These are phyloP conservation scores for Elongisporangium undulatum DNA, from an alignment of 352 stramenopile genomes.

Conservation along the genomic window DNA sequence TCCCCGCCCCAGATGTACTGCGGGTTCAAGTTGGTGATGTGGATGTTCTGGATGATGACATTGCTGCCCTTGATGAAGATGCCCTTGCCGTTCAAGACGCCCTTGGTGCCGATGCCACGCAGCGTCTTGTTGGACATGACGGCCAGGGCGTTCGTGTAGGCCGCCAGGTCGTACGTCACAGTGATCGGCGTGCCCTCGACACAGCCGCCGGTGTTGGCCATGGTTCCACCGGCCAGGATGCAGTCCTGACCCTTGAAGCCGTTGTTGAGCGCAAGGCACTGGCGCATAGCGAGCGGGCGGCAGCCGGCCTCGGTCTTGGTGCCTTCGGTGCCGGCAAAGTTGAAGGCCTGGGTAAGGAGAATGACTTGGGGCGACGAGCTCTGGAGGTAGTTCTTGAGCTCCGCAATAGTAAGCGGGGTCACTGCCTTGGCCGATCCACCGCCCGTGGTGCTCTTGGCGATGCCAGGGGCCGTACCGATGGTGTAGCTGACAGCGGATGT, in stretches of 20 bases:
- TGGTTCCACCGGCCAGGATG: slow-evolving; percentile 23
- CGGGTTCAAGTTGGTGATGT: slow-evolving; percentile 55
- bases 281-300: slow-evolving; percentile 23
- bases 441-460: too few relatives aligned
- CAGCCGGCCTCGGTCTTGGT: slow-evolving; percentile 14
- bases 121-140: slow-evolving; percentile 40
- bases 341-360: slow-evolving; percentile 38
- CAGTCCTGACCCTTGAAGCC: slow-evolving; percentile 21
- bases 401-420: too few relatives aligned
- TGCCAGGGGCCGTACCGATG: too few relatives aligned
- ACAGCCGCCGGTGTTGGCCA: slow-evolving; percentile 36
- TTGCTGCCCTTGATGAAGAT: slow-evolving; percentile 29
- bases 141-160: slow-evolving; percentile 13
- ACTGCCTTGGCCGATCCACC: too few relatives aligned
- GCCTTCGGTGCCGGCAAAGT: slow-evolving; percentile 43
- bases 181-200: slow-evolving; percentile 13
- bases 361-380: slow-evolving; percentile 31
- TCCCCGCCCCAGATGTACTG: slow-evolving; percentile 34
- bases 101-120: slow-evolving; percentile 26
- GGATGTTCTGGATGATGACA: slow-evolving; percentile 55
- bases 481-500: too few relatives aligned
- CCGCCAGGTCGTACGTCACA: slow-evolving; percentile 37
- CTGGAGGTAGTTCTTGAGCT: too few relatives aligned
- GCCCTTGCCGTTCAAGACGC: slow-evolving; percentile 35
- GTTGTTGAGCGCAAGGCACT: slow-evolving; percentile 23